These are phyloP conservation scores for Clitocybe nebularis DNA, from an alignment of 1,284 basidiomycete species.

Conservation along the genomic window DNA sequence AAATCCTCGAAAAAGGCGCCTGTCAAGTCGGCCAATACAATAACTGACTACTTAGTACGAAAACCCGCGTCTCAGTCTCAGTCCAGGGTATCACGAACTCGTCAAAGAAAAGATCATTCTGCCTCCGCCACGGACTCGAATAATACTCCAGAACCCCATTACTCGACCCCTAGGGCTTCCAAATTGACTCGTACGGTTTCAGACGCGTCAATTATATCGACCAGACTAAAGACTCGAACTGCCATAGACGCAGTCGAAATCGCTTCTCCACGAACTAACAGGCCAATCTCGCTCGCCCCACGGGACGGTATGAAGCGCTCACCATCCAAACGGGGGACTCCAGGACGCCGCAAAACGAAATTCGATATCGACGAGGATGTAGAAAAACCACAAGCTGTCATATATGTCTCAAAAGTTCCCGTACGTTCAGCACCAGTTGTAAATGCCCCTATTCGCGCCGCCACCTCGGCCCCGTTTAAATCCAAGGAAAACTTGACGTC, in stretches of 20 bases:
- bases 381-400: conserved; percentile 21
- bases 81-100: neutral
- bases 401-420: conserved; percentile 21
- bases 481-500: conserved; percentile 23
- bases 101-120: conserved; percentile 12
- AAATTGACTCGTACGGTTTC: conserved; percentile 13
- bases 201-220: conserved; percentile 16
- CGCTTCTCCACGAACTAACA: conserved; percentile 15
- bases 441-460: conserved; percentile 2
- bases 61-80: conserved; percentile 15
- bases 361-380: conserved; percentile 32
- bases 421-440: conserved; percentile 12
- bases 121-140: conserved; percentile 1
- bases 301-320: conserved; percentile 3
- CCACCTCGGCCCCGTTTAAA: conserved; percentile 16
- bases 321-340: conserved; percentile 9
- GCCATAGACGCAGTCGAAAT: conserved; percentile 19
- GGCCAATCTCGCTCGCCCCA: conserved; percentile 4
- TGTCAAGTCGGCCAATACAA: conserved; percentile 23
- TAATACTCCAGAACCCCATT: conserved; percentile 16
- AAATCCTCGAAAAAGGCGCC: conserved; percentile 27
- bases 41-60: conserved; percentile 35
- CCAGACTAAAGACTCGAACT: conserved; percentile 4
- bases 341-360: conserved; percentile 27
- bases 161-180: conserved; percentile 16